Evolutionary conservation across 2,329 filamentous ascomycete genomes (phyloP).

Genomic region (Rhynchosporium graminicola): DNA sequence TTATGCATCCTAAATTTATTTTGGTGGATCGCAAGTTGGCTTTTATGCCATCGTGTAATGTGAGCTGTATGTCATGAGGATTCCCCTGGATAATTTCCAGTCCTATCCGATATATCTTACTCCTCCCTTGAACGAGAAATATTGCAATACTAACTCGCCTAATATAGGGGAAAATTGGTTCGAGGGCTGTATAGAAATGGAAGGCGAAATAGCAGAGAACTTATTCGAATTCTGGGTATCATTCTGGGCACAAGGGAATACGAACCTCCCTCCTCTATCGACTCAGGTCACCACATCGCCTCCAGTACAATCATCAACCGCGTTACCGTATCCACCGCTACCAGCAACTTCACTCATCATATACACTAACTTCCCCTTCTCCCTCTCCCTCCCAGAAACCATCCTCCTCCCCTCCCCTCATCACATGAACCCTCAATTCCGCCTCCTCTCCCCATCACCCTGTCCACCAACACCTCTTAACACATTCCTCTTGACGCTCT

Average conservation of each 20-base stretch:
- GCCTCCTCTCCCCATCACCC: constrained; percentile 15
- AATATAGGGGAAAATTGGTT: constrained; percentile 70
- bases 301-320: not conserved
- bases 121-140: not conserved
- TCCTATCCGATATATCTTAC: constrained; percentile 38
- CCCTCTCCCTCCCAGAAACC: constrained; percentile 47
- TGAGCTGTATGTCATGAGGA: constrained; percentile 55
- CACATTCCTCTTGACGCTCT: constrained; percentile 59
- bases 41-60: constrained; percentile 77
- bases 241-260: constrained; percentile 60
- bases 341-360: constrained; percentile 16
- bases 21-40: constrained; percentile 68
- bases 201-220: constrained; percentile 60
- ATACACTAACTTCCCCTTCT: constrained; percentile 12
- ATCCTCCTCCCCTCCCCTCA: constrained; percentile 75
- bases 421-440: constrained; percentile 30
- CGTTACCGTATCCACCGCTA: not conserved
- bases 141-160: not conserved
- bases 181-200: constrained; percentile 71
- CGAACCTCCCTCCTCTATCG: constrained; percentile 21
- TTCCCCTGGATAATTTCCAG: not conserved
- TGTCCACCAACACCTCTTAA: constrained; percentile 50
- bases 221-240: constrained; percentile 66
- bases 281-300: not conserved
- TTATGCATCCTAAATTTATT: constrained; percentile 87